These are phyloP conservation scores for Ascochyta fabae DNA, from an alignment of 2,329 filamentous ascomycete genomes.

Conservation along the genomic window DNA sequence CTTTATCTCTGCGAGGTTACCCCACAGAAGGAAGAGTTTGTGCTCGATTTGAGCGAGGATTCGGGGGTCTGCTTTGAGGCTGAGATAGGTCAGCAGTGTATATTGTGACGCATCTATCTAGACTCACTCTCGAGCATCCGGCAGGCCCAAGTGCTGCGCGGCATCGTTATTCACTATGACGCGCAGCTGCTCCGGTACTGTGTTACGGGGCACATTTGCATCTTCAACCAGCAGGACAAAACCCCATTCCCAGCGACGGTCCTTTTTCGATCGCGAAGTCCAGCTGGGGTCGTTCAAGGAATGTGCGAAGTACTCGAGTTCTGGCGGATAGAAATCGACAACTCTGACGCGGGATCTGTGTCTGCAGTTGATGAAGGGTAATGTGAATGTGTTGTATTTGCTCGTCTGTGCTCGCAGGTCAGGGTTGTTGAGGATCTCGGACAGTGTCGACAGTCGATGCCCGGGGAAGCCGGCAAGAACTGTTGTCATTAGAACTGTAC, in stretches of 20 bases:
- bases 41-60: conserved; percentile 66
- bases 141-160: conserved; percentile 63
- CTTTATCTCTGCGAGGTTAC: conserved; percentile 64
- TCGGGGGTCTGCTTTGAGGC: conserved; percentile 61
- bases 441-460: conserved; percentile 32
- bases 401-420: conserved; percentile 46
- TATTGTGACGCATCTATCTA: background rate
- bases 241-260: conserved; percentile 77
- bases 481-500: background rate
- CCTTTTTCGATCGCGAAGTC: conserved; percentile 46
- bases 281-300: conserved; percentile 48
- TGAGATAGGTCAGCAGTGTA: conserved; percentile 35
- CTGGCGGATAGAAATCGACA: conserved; percentile 77
- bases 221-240: conserved; percentile 84
- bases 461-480: conserved; percentile 40
- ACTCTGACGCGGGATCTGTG: conserved; percentile 77
- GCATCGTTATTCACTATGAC: conserved; percentile 69
- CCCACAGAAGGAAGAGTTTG: conserved; percentile 81
- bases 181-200: conserved; percentile 59
- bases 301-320: conserved; percentile 73
- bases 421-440: conserved; percentile 58
- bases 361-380: conserved; percentile 77
- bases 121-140: conserved; percentile 63
- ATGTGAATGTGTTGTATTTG: conserved; percentile 49
- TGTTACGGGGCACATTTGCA: conserved; percentile 50